phyloP scores from a whole-genome alignment of 495 filamentous ascomycete species.

The Penicillium macrosclerotiorum region DNA sequence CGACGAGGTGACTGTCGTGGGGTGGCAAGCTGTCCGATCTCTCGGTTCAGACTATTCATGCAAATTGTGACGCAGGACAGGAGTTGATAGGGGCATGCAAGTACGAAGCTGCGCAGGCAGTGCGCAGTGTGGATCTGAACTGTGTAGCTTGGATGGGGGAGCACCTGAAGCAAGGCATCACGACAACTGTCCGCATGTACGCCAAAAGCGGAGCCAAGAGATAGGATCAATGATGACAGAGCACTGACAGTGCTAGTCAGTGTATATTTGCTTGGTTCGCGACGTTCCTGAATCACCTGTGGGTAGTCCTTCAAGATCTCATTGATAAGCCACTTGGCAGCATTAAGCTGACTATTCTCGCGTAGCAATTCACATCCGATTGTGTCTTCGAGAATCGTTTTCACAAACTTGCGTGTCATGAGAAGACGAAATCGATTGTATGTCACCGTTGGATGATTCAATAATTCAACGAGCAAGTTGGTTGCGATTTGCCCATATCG shows the following conservation, averaged over 20 bases:
- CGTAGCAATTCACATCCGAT: constrained; percentile 80
- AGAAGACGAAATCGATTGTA: constrained; percentile 88
- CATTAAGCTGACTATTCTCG: constrained; percentile 80
- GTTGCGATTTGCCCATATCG: constrained; percentile 77
- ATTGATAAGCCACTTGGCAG: constrained; percentile 80
- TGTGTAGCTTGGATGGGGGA: constrained; percentile 93
- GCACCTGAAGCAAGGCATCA: constrained; percentile 84
- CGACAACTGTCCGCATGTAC: constrained; percentile 75
- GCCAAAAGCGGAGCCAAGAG: constrained; percentile 77
- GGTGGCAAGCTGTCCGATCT: constrained; percentile 72
- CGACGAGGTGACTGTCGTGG: constrained; percentile 76
- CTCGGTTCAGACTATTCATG: constrained; percentile 91
- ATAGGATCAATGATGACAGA: constrained; percentile 72
- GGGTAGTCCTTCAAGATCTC: constrained; percentile 92
- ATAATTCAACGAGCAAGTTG: constrained; percentile 75
- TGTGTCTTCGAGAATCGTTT: constrained; percentile 78
- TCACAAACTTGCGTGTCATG: constrained; percentile 80
- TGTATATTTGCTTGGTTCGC: constrained; percentile 86
- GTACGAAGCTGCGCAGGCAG: constrained; percentile 80
- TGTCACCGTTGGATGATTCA: constrained; percentile 71
- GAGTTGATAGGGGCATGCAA: constrained; percentile 88
- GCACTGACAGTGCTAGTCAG: constrained; percentile 77
- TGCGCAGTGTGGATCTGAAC: constrained; percentile 87
- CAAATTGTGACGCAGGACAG: constrained; percentile 89
- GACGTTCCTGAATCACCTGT: constrained; percentile 84